Base-by-base conservation (phyloP, 306 rosid genomes). In the Urtica urens region DNA sequence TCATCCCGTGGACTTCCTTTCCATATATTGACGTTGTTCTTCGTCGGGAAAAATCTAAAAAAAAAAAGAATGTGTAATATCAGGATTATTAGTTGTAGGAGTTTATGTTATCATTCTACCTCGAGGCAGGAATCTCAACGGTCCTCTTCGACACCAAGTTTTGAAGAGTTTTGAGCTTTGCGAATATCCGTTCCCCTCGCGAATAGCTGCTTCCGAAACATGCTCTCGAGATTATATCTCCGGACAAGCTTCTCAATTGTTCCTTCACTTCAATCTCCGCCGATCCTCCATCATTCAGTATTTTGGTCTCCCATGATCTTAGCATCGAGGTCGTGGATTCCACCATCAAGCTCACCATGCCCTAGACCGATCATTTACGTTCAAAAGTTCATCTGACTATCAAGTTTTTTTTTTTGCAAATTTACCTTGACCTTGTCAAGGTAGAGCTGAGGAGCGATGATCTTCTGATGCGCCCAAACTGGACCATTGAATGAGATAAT, bases 171-270 rank as follows among this genome's bases (percentile, higher is more conserved):
- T 77, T 76, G n/a, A 86, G 80, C 68, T 70, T 78, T 44, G 61
- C 37, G 66, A 81, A 81, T 33, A 81, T 74, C 50, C 74, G 70
- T 51, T 70, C 70, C 14, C 88, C 95, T 38, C 74, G 59, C 3
- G 42, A 38, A 68, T 73, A 86, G 41, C 60, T 72, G 69, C 85
- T 81, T 23, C 88, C 93, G 39, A 86, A 81, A 57, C 79, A 82
- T 14, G 86, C 75, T 51, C 58, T 77, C 1, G 83, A 70, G 35
- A 79, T 77, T 53, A 82, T 70, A 44, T 77, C 81, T 0, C 76
- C 86, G 0, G 78, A 86, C 63, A 82, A 70, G 61, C 70, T 57
- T 72, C 68, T 54, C 23, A 79, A 41, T 58, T 74, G 69, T 0
- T 66, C 68, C 63, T 76, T 81, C 23, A 86, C 8, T 31, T 59